Percentiles rank a stretch among this genome's conserved stretches.
phyloP scores from a whole-genome alignment of 129 eudicot genomes.

The Kitagawia praeruptora region DNA sequence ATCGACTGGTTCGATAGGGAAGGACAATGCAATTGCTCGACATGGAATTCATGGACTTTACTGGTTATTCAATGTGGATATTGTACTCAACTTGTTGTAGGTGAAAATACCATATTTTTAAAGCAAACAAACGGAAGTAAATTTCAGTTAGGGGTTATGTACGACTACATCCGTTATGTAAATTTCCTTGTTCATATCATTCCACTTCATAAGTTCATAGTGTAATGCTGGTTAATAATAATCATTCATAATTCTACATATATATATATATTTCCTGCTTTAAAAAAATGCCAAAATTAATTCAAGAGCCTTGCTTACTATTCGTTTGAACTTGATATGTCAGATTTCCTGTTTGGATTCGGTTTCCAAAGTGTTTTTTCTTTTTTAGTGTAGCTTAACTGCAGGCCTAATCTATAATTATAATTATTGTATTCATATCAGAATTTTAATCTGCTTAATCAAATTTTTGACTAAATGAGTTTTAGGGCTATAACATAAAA shows the following conservation, averaged over 20 bases:
- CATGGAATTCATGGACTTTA: slow-evolving; percentile 79
- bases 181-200: not conserved
- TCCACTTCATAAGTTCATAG: not conserved
- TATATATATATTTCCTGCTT: not conserved
- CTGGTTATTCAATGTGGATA: slow-evolving; percentile 52
- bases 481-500: too few relatives aligned
- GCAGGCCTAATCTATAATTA: too few relatives aligned
- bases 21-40: slow-evolving; percentile 64
- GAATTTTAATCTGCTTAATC: not conserved
- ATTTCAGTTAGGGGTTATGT: slow-evolving; percentile 56
- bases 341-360: too few relatives aligned
- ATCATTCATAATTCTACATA: not conserved
- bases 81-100: slow-evolving; percentile 8
- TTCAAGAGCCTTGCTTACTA: not conserved
- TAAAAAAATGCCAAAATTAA: too few relatives aligned
- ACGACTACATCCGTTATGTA: slow-evolving; percentile 70
- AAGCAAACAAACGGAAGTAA: slow-evolving; percentile 34
- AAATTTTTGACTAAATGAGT: too few relatives aligned
- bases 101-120: slow-evolving; percentile 41
- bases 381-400: too few relatives aligned
- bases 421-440: too few relatives aligned
- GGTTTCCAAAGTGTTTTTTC: too few relatives aligned
- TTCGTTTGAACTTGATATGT: too few relatives aligned
- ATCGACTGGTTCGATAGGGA: slow-evolving; percentile 49
- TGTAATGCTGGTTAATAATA: too few relatives aligned